phyloP scores from a whole-genome alignment of 768 basidiomycete genomes.

The Tephrocybe rancida region DNA sequence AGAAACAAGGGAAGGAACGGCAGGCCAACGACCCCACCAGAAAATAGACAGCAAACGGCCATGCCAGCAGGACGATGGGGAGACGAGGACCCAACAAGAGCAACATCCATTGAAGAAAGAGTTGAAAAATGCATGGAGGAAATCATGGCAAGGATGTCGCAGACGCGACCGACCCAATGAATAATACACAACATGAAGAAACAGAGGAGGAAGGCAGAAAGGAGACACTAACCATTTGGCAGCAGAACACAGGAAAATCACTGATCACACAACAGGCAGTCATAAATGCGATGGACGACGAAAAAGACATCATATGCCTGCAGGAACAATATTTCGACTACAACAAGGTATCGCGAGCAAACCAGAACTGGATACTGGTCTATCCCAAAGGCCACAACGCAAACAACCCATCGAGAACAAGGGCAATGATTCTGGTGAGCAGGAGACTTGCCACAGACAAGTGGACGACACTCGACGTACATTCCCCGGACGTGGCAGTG shows the following conservation, averaged over 20 bases:
- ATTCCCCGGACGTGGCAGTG: slow-evolving; percentile 24
- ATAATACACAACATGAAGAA: too few relatives aligned
- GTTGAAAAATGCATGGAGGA: too few relatives aligned
- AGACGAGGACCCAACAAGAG: too few relatives aligned
- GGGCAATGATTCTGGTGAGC: slow-evolving; percentile 23
- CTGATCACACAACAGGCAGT: slow-evolving; percentile 16
- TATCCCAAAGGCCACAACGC: slow-evolving; percentile 9
- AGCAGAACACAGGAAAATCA: slow-evolving; percentile 31
- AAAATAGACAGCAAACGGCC: too few relatives aligned
- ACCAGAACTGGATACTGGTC: slow-evolving; percentile 10
- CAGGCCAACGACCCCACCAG: too few relatives aligned
- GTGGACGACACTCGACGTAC: slow-evolving; percentile 25
- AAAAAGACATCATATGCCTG: slow-evolving; percentile 34
- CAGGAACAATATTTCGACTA: slow-evolving; percentile 41
- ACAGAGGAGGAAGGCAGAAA: background rate
- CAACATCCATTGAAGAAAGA: too few relatives aligned
- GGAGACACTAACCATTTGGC: slow-evolving; percentile 16
- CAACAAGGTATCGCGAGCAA: slow-evolving; percentile 17
- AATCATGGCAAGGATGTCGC: too few relatives aligned
- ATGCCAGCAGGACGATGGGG: too few relatives aligned
- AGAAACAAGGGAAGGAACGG: too few relatives aligned
- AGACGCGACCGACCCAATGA: too few relatives aligned
- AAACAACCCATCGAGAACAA: background rate
- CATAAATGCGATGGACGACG: slow-evolving; percentile 3
- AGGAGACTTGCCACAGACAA: slow-evolving; percentile 14